Evolutionary conservation across 2,329 filamentous ascomycete species (phyloP).

Genomic region (Aaosphaeria pasadenensis): DNA sequence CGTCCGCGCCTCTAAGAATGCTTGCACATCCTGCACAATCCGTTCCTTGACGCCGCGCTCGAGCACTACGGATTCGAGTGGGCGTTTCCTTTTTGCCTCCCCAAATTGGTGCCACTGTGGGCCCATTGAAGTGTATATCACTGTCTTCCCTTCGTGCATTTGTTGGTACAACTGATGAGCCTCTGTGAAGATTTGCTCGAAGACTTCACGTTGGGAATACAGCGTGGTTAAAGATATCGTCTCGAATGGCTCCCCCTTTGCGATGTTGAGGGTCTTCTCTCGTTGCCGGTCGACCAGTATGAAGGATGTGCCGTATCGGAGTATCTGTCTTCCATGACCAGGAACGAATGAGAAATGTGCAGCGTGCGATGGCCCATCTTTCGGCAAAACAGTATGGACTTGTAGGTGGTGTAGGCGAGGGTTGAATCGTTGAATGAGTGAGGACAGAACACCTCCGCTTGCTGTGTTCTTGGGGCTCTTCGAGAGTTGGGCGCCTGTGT

Average conservation of each 20-base stretch:
- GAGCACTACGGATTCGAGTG: slow-evolving; percentile 81
- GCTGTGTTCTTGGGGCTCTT: slow-evolving; percentile 8
- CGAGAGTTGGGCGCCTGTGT: slow-evolving; percentile 42
- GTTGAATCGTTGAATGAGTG: slow-evolving; percentile 56
- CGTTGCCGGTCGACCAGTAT: slow-evolving; percentile 85
- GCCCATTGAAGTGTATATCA: slow-evolving; percentile 82
- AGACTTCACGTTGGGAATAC: slow-evolving; percentile 83
- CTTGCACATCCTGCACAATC: slow-evolving; percentile 75
- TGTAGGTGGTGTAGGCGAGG: slow-evolving; percentile 62
- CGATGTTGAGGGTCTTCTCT: slow-evolving; percentile 76
- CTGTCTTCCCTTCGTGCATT: slow-evolving; percentile 86
- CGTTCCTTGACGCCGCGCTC: slow-evolving; percentile 79
- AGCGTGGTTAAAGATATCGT: slow-evolving; percentile 89
- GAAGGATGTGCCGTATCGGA: slow-evolving; percentile 83
- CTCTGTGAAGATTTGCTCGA: slow-evolving; percentile 85
- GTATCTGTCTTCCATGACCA: slow-evolving; percentile 82
- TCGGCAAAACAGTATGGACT: slow-evolving; percentile 62
- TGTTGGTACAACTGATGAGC: slow-evolving; percentile 77
- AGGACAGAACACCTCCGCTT: slow-evolving; percentile 46
- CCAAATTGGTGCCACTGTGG: slow-evolving; percentile 85
- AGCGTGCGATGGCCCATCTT: slow-evolving; percentile 65
- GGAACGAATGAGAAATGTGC: slow-evolving; percentile 87
- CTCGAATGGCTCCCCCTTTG: slow-evolving; percentile 88
- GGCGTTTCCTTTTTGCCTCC: slow-evolving; percentile 79
- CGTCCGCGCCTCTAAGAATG: slow-evolving; percentile 73